Percentiles rank a stretch among this genome's conserved stretches.
Evolutionary conservation across 805 yeast genomes (phyloP).

Genomic region (Yamadazyma scolyti): DNA sequence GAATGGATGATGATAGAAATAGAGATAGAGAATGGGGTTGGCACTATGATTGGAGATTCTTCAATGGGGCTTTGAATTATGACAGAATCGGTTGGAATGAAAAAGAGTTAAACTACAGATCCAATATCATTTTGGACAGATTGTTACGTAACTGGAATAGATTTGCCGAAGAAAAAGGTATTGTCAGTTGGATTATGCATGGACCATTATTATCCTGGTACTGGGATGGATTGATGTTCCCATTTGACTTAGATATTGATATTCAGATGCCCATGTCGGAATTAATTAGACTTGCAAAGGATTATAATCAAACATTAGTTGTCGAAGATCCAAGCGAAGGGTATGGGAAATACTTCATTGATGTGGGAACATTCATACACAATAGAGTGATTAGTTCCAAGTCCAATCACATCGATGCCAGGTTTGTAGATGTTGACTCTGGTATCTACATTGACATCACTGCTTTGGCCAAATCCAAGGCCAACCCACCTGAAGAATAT

Average conservation of each 20-base stretch:
- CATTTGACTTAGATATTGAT: constrained; percentile 26
- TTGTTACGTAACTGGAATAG: constrained; percentile 23
- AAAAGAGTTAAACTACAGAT: constrained; percentile 17
- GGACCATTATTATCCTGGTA: constrained; percentile 27
- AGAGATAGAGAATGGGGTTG: constrained; percentile 40
- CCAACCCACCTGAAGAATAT: constrained; percentile 14
- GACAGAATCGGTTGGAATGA: constrained; percentile 28
- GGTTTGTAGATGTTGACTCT: constrained; percentile 56
- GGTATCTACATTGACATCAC: constrained; percentile 59
- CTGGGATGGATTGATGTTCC: constrained; percentile 27
- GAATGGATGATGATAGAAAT: constrained; percentile 26
- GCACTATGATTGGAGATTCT: constrained; percentile 62
- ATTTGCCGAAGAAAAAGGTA: constrained; percentile 19
- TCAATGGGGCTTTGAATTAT: constrained; percentile 51
- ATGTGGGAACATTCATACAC: constrained; percentile 25
- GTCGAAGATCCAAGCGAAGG: constrained; percentile 29
- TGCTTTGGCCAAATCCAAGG: constrained; percentile 29
- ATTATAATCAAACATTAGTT: constrained; percentile 24
- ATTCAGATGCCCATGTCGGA: constrained; percentile 25
- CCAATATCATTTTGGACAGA: constrained; percentile 19
- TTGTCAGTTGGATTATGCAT: constrained; percentile 25
- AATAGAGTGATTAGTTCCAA: constrained; percentile 19
- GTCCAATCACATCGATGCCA: constrained; percentile 32
- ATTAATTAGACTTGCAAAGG: constrained; percentile 16
- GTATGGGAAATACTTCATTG: constrained; percentile 23